Conservation (phyloP, 495 filamentous ascomycete species). For the Bryoglossum gracile region DNA sequence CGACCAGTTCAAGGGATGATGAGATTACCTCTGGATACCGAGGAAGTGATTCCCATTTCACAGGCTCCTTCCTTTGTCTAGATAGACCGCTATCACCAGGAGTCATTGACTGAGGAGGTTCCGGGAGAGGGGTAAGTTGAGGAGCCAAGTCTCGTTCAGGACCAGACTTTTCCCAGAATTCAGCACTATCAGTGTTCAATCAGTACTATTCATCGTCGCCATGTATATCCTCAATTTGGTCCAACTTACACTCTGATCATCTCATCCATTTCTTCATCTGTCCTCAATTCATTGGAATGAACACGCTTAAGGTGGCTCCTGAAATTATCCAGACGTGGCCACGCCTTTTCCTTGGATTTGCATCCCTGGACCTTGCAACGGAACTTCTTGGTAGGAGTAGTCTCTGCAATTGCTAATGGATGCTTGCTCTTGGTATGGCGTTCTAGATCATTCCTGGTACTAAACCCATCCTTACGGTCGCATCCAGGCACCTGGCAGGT, state of each 20-base stretch:
- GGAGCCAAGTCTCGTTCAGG: conserved; percentile 4
- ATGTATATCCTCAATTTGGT: background rate
- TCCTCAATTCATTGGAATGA: conserved; percentile 46
- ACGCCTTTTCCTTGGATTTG: conserved; percentile 61
- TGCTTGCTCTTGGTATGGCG: conserved; percentile 69
- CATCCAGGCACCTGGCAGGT: conserved; percentile 59
- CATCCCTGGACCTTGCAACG: conserved; percentile 61
- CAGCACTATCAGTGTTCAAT: conserved; percentile 18
- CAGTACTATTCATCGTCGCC: conserved; percentile 2
- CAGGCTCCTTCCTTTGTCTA: background rate
- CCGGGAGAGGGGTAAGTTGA: background rate
- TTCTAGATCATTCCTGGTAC: conserved; percentile 72
- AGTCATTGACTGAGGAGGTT: background rate
- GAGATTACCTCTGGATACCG: conserved; percentile 10
- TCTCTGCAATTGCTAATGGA: conserved; percentile 27
- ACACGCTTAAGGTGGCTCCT: conserved; percentile 76
- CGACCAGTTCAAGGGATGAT: conserved; percentile 3
- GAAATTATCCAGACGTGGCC: conserved; percentile 91
- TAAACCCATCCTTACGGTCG: conserved; percentile 58
- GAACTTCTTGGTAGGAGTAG: conserved; percentile 51
- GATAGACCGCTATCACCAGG: background rate
- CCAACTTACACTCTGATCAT: conserved; percentile 22
- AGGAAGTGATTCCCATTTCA: conserved; percentile 10
- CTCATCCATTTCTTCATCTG: conserved; percentile 25
- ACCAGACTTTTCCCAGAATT: conserved; percentile 10